phyloP scores from a whole-genome alignment of 2,329 filamentous ascomycete genomes.

The Coniochaeta hoffmannii region DNA sequence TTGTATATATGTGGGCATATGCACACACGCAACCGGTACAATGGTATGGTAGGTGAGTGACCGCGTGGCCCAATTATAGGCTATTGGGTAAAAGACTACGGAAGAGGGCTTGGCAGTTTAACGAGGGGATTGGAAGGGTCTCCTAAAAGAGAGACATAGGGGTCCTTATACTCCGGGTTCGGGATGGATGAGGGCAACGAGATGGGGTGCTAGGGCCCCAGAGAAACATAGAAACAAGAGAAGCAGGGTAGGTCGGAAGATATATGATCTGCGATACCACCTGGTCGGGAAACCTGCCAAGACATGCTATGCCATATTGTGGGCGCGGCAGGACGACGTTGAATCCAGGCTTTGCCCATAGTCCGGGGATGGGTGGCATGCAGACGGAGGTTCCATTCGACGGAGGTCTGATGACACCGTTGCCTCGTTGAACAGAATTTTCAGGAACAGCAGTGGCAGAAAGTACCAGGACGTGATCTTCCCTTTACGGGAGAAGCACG shows the following conservation, averaged over 20 bases:
- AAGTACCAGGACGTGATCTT: background rate
- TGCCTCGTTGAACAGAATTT: background rate
- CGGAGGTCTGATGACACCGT: background rate
- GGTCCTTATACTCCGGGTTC: background rate
- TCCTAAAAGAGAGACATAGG: background rate
- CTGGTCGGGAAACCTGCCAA: conserved; percentile 3
- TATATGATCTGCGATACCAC: conserved; percentile 4
- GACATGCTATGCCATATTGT: background rate
- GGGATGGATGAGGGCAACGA: background rate
- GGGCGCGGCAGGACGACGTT: background rate
- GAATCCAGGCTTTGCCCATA: conserved; percentile 1
- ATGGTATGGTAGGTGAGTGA: background rate
- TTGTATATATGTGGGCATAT: background rate
- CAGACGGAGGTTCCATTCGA: background rate
- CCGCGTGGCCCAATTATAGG: background rate
- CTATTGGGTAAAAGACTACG: background rate
- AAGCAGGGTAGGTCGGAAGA: conserved; percentile 1
- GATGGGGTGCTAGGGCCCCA: background rate
- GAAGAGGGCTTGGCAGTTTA: background rate
- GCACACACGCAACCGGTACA: background rate
- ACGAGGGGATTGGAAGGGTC: background rate
- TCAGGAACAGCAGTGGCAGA: background rate
- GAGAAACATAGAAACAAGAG: background rate
- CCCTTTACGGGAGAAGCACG: background rate
- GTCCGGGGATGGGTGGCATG: background rate